Conservation (phyloP, 2,329 filamentous ascomycete genomes). For the Phyllachora maydis region DNA sequence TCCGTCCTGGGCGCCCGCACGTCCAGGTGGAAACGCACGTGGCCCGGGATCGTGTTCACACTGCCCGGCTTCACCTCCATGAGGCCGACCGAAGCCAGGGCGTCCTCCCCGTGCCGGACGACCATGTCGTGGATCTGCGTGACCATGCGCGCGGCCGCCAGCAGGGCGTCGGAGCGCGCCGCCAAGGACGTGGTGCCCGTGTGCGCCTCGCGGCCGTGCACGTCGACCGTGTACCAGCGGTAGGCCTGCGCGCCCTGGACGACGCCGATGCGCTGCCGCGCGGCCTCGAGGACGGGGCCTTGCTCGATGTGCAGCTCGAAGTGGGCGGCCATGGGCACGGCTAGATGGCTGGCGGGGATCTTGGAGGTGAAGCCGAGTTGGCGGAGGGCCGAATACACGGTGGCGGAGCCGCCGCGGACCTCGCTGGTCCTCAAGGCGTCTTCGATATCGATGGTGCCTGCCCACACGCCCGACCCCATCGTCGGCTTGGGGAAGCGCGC, state of each 20-base stretch:
- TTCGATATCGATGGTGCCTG: constrained; percentile 41
- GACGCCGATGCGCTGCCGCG: constrained; percentile 42
- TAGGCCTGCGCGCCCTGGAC: constrained; percentile 59
- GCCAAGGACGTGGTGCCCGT: constrained; percentile 54
- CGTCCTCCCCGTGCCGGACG: too few relatives aligned
- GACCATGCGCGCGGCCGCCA: constrained; percentile 48
- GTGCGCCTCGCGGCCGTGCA: constrained; percentile 48
- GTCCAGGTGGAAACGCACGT: constrained; percentile 47
- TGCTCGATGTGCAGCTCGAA: constrained; percentile 80
- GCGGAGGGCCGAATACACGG: constrained; percentile 47
- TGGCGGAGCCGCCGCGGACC: constrained; percentile 36
- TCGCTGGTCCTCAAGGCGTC: constrained; percentile 38
- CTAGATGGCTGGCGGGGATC: constrained; percentile 30
- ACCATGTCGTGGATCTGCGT: constrained; percentile 43
- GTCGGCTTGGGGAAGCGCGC: constrained; percentile 61
- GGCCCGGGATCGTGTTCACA: constrained; percentile 54
- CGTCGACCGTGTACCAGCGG: constrained; percentile 48
- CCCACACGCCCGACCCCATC: constrained; percentile 59
- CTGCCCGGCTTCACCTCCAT: constrained; percentile 41
- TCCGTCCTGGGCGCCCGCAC: constrained; percentile 37
- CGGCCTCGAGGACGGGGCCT: constrained; percentile 50
- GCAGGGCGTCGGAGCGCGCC: constrained; percentile 43
- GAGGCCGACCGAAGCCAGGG: constrained; percentile 51
- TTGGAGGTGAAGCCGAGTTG: constrained; percentile 51
- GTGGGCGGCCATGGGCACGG: constrained; percentile 50